Conservation (phyloP, 768 basidiomycete species). For the Lactarius psammicola region DNA sequence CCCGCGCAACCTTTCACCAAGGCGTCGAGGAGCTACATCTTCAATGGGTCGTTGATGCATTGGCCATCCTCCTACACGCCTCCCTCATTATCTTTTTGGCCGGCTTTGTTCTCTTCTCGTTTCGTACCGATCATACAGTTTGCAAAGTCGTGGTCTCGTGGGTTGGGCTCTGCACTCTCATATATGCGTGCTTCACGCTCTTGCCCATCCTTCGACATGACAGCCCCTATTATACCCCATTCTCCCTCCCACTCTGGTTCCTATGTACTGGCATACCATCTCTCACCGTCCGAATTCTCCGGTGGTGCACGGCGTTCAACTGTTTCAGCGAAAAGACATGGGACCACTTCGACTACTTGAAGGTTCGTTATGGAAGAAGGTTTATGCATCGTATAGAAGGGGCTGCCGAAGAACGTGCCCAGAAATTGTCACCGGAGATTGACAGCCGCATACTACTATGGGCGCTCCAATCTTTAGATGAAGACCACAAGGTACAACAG, state of each 20-base stretch:
- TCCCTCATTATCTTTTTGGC: slow-evolving; percentile 17
- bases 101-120: slow-evolving; percentile 8
- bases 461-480: too few species aligned
- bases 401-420: not conserved
- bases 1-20: not conserved
- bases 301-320: too few species aligned
- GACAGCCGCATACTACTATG: too few species aligned
- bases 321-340: not conserved
- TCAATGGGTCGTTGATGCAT: not conserved
- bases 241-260: not conserved
- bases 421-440: too few species aligned
- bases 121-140: not conserved
- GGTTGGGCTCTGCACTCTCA: not conserved
- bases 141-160: not conserved
- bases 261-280: too few species aligned
- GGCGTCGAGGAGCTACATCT: slow-evolving; percentile 7
- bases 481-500: too few species aligned
- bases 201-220: not conserved
- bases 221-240: not conserved
- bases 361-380: not conserved
- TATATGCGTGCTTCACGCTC: not conserved
- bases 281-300: too few species aligned
- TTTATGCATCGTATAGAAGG: not conserved
- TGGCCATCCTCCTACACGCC: slow-evolving; percentile 7
- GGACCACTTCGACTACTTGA: not conserved